phyloP scores from a whole-genome alignment of 148 eudicot genomes.

The Rhododendron kiyosumense region DNA sequence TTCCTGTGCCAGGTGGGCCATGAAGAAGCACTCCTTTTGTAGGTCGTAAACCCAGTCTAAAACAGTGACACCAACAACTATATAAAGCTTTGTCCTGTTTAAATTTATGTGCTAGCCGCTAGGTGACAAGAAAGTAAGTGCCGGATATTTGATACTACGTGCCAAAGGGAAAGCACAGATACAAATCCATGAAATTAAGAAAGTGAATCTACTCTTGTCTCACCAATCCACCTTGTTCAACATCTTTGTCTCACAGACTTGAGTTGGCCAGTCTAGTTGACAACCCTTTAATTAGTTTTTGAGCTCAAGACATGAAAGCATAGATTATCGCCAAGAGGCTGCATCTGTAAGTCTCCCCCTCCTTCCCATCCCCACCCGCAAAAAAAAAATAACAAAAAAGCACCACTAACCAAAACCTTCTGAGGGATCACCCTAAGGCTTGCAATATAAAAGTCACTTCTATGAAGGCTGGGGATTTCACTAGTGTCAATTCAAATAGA shows the following conservation, averaged over 20 bases:
- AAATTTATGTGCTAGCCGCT: neutral
- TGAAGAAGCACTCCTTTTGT: constrained; percentile 95
- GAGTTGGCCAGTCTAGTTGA: neutral
- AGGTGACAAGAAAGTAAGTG: neutral
- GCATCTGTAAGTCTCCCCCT: neutral
- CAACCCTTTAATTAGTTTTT: neutral
- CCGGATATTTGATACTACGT: neutral
- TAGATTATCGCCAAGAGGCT: neutral
- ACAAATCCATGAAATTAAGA: neutral
- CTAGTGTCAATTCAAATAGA: neutral
- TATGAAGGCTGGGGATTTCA: neutral
- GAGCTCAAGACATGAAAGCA: neutral
- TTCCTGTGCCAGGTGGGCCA: constrained; percentile 97
- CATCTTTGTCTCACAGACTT: neutral
- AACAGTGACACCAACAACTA: constrained; percentile 17
- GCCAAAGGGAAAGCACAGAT: neutral
- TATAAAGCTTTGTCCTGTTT: constrained; percentile 9
- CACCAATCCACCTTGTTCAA: neutral
- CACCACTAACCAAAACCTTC: neutral
- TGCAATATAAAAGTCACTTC: neutral
- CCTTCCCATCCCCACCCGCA: neutral
- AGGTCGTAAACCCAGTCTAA: constrained; percentile 76
- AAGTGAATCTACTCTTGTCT: neutral
- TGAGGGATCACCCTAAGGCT: neutral
- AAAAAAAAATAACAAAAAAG: constrained; percentile 7